Percentiles rank a stretch among this genome's conserved stretches.
phyloP scores from a whole-genome alignment of 768 basidiomycete species.

The Lactarius trivialis region DNA sequence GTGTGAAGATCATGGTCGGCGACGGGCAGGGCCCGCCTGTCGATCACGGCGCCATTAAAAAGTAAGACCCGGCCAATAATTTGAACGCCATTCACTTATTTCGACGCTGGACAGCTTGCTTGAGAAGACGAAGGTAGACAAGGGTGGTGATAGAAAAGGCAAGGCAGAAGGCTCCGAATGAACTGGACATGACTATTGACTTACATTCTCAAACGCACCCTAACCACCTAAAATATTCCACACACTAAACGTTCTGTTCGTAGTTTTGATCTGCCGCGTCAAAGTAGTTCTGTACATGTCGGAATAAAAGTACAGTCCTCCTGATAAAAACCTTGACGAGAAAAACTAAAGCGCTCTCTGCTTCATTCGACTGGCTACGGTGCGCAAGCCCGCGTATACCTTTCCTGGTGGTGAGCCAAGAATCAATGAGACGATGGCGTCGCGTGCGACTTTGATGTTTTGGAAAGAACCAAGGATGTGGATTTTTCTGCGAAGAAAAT shows the following conservation, averaged over 20 bases:
- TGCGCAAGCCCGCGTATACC: slow-evolving; percentile 85
- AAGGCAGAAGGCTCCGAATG: slow-evolving; percentile 22
- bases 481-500: slow-evolving; percentile 65
- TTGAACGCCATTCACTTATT: not conserved
- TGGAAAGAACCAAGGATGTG: slow-evolving; percentile 98
- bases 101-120: slow-evolving; percentile 37
- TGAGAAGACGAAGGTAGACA: slow-evolving; percentile 37
- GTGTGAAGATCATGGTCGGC: slow-evolving; percentile 61
- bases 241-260: not conserved
- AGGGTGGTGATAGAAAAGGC: slow-evolving; percentile 25
- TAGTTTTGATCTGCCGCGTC: not conserved
- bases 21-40: slow-evolving; percentile 54
- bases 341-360: slow-evolving; percentile 68
- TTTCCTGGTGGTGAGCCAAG: slow-evolving; percentile 94
- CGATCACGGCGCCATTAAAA: slow-evolving; percentile 47
- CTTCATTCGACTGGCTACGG: slow-evolving; percentile 88
- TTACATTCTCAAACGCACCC: not conserved
- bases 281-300: not conserved
- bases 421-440: slow-evolving; percentile 92
- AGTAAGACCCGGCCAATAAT: slow-evolving; percentile 37
- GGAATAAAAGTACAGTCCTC: slow-evolving; percentile 3
- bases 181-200: not conserved
- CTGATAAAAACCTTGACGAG: slow-evolving; percentile 1
- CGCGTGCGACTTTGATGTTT: slow-evolving; percentile 96
- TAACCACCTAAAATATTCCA: not conserved